Evolutionary conservation across 2,329 filamentous ascomycete species (phyloP).

Genomic region (Aphanoascus verrucosus): DNA sequence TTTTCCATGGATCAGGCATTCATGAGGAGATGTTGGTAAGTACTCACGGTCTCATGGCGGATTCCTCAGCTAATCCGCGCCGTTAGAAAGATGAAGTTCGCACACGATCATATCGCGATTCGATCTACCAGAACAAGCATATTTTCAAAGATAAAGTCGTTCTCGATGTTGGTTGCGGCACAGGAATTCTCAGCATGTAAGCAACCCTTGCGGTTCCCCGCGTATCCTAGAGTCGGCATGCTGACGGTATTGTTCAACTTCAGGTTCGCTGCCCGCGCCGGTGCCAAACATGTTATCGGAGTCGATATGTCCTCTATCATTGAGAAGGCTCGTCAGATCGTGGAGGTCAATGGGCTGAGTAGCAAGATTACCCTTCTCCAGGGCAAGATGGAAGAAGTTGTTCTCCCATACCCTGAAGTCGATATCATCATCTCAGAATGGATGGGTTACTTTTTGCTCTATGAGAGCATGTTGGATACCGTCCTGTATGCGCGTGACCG

Average conservation of each 20-base stretch:
- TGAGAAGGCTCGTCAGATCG: slow-evolving; percentile 94
- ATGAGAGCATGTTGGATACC: slow-evolving; percentile 98
- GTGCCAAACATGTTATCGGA: slow-evolving; percentile 95
- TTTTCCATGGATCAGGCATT: slow-evolving; percentile 53
- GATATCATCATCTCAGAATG: slow-evolving; percentile 99
- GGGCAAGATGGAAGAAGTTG: slow-evolving; percentile 99
- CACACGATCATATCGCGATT: slow-evolving; percentile 90
- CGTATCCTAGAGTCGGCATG: slow-evolving; percentile 14
- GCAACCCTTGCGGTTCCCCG: slow-evolving; percentile 23
- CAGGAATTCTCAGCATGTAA: slow-evolving; percentile 96
- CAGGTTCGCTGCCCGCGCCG: slow-evolving; percentile 94
- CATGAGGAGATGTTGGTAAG: slow-evolving; percentile 96
- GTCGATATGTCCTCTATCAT: slow-evolving; percentile 99
- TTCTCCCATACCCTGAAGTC: slow-evolving; percentile 85
- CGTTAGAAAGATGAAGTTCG: slow-evolving; percentile 93
- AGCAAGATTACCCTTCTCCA: slow-evolving; percentile 96
- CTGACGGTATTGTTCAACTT: slow-evolving; percentile 9
- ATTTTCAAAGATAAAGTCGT: slow-evolving; percentile 87
- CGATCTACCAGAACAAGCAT: slow-evolving; percentile 94
- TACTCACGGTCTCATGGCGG: slow-evolving; percentile 22
- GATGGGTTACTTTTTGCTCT: slow-evolving; percentile 99
- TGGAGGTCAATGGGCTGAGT: slow-evolving; percentile 78
- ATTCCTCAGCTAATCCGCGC: slow-evolving; percentile 11
- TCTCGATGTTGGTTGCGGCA: slow-evolving; percentile 94
- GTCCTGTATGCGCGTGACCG: slow-evolving; percentile 91